Base-by-base conservation (phyloP, 2,329 filamentous ascomycete genomes). In the Apiospora aurea region DNA sequence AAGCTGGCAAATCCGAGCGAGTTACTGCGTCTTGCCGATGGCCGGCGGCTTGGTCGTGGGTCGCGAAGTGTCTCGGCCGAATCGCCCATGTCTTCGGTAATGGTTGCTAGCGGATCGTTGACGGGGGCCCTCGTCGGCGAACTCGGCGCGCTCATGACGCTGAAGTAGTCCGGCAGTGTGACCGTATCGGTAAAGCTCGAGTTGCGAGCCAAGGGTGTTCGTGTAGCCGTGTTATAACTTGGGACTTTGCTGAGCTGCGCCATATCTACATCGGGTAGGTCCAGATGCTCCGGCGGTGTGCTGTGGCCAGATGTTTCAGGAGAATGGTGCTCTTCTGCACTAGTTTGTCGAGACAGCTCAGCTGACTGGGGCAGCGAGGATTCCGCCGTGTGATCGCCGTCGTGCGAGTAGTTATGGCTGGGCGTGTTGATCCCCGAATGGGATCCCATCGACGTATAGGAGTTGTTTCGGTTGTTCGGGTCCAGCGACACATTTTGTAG, bases 151-250 rank as follows among this genome's bases (percentile, higher is more conserved):
- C 86, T 89, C 61, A 88, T 82, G 0, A 89, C 91, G 2, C 91
- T 87, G 71, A 87, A 83, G 78, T 95, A 95, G 78, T 93, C 90
- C 0, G 93, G 93, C 7, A 94, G 85, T 16, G 81, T 81, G 6
- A 83, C 80, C 44, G 85, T 85, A 29, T 86, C 85, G 8, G 85
- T 81, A 61, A 85, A 85, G 68, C 83, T 86, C 18, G 85, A 85
- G 46, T 87, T 85, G 69, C 88, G 86, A 21, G 90, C 88, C 41
- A 80, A 67, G 6, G 90, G 89, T 0, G 91, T 89, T 74, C 89
- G 89, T 38, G 94, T 89, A 0, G 93, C 93, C 0, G 93, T 95
- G 21, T 88, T 88, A 79, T 95, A 95, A 71, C 93, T 95, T 0
- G 93, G 93, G 2, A 95, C 93, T 75, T 92, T 92, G 79, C 87